phyloP scores from a whole-genome alignment of 1,139 yeast species.

The Geotrichum bryndzae region DNA sequence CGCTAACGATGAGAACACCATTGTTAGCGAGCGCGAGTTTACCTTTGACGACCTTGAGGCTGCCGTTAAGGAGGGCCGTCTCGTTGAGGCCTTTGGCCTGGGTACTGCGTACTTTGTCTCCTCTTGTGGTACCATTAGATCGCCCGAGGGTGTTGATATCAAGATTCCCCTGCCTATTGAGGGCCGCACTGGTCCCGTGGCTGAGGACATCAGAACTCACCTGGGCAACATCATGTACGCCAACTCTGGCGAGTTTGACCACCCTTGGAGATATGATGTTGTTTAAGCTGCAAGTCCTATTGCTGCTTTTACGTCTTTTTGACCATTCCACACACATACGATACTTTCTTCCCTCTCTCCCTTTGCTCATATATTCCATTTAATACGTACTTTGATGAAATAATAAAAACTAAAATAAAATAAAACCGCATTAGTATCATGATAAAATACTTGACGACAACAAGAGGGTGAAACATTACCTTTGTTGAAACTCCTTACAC shows the following conservation, averaged over 20 bases:
- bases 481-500: too few relatives aligned
- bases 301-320: not conserved
- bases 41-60: constrained; percentile 38
- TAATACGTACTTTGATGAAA: too few relatives aligned
- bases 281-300: not conserved
- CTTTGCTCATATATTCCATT: too few relatives aligned
- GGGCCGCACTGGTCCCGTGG: constrained; percentile 15
- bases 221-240: constrained; percentile 8
- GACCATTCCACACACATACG: not conserved
- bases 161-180: constrained; percentile 31
- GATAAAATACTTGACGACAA: too few relatives aligned
- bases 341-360: too few relatives aligned
- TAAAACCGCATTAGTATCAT: too few relatives aligned
- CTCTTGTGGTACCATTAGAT: constrained; percentile 37
- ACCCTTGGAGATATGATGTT: constrained; percentile 13
- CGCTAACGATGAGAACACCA: constrained; percentile 25
- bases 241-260: constrained; percentile 1
- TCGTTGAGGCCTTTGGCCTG: constrained; percentile 42
- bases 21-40: constrained; percentile 37
- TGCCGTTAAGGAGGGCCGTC: constrained; percentile 37
- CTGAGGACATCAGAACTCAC: constrained; percentile 6
- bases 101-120: constrained; percentile 44
- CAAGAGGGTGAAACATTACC: too few relatives aligned
- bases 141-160: constrained; percentile 35
- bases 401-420: too few relatives aligned